phyloP scores from a whole-genome alignment of 2,329 filamentous ascomycete genomes.

The Trichoderma asperellum region DNA sequence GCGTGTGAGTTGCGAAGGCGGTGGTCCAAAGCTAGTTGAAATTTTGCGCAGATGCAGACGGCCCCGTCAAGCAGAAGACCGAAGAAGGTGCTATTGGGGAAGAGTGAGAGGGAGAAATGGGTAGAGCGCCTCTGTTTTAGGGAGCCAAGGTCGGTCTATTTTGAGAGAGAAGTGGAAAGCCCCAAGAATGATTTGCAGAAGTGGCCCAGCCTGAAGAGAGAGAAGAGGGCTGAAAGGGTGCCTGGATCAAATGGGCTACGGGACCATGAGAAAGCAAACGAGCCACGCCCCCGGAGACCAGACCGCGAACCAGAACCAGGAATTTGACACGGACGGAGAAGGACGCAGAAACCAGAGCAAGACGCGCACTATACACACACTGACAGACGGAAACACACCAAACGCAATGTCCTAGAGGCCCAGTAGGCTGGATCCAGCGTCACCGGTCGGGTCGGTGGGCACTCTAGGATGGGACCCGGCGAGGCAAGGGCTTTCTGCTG shows the following conservation, averaged over 20 bases:
- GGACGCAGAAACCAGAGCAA: not conserved
- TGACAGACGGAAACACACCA: not conserved
- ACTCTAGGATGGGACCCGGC: conserved; percentile 5
- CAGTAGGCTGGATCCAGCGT: conserved; percentile 23
- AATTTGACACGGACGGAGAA: not conserved
- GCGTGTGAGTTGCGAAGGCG: not conserved
- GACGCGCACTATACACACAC: conserved; percentile 6
- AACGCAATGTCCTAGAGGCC: conserved; percentile 4
- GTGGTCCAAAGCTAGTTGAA: conserved; percentile 2
- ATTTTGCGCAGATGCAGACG: not conserved
- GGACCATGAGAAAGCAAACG: not conserved
- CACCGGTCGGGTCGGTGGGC: conserved; percentile 12
- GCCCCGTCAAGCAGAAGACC: not conserved
- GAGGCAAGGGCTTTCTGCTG: conserved; percentile 15
- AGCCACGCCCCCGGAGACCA: conserved; percentile 5
- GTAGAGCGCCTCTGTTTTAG: conserved; percentile 11
- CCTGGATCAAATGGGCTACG: not conserved
- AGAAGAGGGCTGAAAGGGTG: conserved; percentile 19
- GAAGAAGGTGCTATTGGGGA: conserved; percentile 6
- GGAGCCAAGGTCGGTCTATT: conserved; percentile 21
- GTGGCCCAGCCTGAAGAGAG: not conserved
- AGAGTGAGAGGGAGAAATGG: not conserved
- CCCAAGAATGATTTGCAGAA: conserved; percentile 24
- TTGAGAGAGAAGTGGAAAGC: conserved; percentile 19
- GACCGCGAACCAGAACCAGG: not conserved